phyloP scores from a whole-genome alignment of 169 alveolate species.

The Babesia bovis region DNA sequence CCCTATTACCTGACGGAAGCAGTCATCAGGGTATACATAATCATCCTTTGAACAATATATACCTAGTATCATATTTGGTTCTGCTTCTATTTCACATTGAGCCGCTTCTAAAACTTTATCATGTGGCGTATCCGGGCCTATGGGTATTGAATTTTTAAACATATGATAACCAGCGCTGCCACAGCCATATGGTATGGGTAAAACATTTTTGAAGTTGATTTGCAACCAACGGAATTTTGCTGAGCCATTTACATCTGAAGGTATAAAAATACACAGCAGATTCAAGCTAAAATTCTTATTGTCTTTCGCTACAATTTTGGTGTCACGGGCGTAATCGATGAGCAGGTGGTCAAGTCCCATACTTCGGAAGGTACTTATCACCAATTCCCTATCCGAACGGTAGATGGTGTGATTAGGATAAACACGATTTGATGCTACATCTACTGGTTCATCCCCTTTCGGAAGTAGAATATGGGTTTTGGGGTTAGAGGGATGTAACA shows the following conservation, averaged over 20 bases:
- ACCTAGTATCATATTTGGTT: slow-evolving; percentile 31
- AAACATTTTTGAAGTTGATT: slow-evolving; percentile 28
- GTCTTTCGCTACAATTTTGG: slow-evolving; percentile 12
- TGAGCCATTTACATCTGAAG: background rate
- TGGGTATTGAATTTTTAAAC: slow-evolving; percentile 19
- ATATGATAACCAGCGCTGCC: slow-evolving; percentile 14
- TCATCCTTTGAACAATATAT: slow-evolving; percentile 19
- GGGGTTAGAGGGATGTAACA: slow-evolving; percentile 28
- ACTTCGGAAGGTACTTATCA: background rate
- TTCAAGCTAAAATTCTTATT: slow-evolving; percentile 18
- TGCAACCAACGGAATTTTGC: slow-evolving; percentile 24
- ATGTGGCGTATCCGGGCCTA: background rate
- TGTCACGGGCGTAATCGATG: slow-evolving; percentile 13
- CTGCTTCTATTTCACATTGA: slow-evolving; percentile 10
- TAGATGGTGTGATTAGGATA: slow-evolving; percentile 24
- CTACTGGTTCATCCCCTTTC: slow-evolving; percentile 35
- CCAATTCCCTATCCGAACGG: slow-evolving; percentile 36
- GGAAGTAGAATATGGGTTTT: slow-evolving; percentile 16
- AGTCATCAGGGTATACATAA: slow-evolving; percentile 19
- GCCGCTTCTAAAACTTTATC: background rate
- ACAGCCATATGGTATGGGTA: slow-evolving; percentile 22
- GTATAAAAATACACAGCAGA: background rate
- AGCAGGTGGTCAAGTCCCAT: slow-evolving; percentile 28
- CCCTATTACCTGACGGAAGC: slow-evolving; percentile 8
- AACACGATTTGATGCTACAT: slow-evolving; percentile 33